These are phyloP conservation scores for Chaetomidium leptoderma DNA, from an alignment of 495 filamentous ascomycete genomes.

Conservation along the genomic window DNA sequence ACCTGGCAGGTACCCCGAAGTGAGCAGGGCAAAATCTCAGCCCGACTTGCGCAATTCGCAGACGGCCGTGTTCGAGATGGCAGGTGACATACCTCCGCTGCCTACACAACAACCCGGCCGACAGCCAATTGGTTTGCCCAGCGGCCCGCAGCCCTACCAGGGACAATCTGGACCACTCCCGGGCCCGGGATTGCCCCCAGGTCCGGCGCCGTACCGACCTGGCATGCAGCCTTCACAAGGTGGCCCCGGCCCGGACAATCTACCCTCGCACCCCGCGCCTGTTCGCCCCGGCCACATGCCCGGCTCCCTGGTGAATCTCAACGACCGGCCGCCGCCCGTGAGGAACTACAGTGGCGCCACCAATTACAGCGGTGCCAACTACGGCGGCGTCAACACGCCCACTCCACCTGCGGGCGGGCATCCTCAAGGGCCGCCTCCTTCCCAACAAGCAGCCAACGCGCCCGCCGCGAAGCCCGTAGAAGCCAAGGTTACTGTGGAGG, in stretches of 20 bases:
- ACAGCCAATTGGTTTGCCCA: slow-evolving; percentile 10
- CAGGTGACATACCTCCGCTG: slow-evolving; percentile 52
- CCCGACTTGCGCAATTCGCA: slow-evolving; percentile 61
- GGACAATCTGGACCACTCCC: slow-evolving; percentile 28
- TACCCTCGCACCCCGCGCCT: slow-evolving; percentile 75
- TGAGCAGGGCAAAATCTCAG: slow-evolving; percentile 60
- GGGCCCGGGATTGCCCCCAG: slow-evolving; percentile 32
- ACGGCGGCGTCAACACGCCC: slow-evolving; percentile 30
- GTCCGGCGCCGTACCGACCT: slow-evolving; percentile 33
- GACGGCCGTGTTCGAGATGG: slow-evolving; percentile 66
- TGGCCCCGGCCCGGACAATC: slow-evolving; percentile 47
- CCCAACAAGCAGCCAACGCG: slow-evolving; percentile 16
- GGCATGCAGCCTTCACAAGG: slow-evolving; percentile 19
- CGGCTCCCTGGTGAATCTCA: slow-evolving; percentile 48
- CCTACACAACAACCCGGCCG: slow-evolving; percentile 31
- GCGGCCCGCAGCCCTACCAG: slow-evolving; percentile 25
- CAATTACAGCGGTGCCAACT: slow-evolving; percentile 35
- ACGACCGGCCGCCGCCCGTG: slow-evolving; percentile 62
- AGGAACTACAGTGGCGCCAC: slow-evolving; percentile 60
- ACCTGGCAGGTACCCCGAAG: slow-evolving; percentile 40
- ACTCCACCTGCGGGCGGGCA: neutral
- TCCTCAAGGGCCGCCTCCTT: slow-evolving; percentile 19
- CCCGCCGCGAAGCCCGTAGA: slow-evolving; percentile 32
- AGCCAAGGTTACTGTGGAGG: slow-evolving; percentile 66
- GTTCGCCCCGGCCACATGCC: slow-evolving; percentile 70